Evolutionary conservation across 2,329 filamentous ascomycete species (phyloP).

Genomic region (Xylariaceae sp.): DNA sequence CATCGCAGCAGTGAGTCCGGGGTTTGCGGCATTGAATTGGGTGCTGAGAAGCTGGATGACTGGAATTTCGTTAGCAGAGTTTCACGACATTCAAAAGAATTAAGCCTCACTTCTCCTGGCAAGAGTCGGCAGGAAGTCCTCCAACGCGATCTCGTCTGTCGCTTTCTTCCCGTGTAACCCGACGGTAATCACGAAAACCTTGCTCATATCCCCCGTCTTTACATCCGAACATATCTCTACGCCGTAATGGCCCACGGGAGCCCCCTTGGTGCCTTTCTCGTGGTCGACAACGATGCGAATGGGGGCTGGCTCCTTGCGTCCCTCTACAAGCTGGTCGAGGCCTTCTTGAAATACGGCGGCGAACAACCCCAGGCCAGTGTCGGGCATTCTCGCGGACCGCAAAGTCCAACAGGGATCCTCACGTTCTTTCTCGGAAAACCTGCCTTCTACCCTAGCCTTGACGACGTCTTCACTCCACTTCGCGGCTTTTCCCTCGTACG

Average conservation of each 20-base stretch:
- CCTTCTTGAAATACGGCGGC: constrained; percentile 75
- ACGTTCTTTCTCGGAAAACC: constrained; percentile 81
- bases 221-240: constrained; percentile 73
- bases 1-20: constrained; percentile 65
- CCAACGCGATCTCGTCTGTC: constrained; percentile 71
- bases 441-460: constrained; percentile 82
- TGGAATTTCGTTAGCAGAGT: constrained; percentile 43
- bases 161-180: constrained; percentile 73
- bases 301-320: constrained; percentile 67
- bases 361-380: constrained; percentile 61
- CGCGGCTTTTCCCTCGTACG: constrained; percentile 75
- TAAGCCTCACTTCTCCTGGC: constrained; percentile 70
- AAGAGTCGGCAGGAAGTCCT: constrained; percentile 75
- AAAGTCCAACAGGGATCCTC: constrained; percentile 82
- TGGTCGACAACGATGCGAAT: constrained; percentile 76
- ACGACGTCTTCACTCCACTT: constrained; percentile 83
- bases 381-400: constrained; percentile 66
- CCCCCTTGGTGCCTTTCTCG: constrained; percentile 66
- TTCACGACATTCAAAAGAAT: background rate
- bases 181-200: constrained; percentile 53
- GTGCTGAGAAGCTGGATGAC: constrained; percentile 73
- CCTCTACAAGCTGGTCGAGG: constrained; percentile 62
- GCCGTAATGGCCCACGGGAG: constrained; percentile 67
- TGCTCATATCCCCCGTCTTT: constrained; percentile 53
- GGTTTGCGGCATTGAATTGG: constrained; percentile 70